Evolutionary conservation across 176 grass and related monocot genomes (phyloP).

Genomic region (Carex kokanica): DNA sequence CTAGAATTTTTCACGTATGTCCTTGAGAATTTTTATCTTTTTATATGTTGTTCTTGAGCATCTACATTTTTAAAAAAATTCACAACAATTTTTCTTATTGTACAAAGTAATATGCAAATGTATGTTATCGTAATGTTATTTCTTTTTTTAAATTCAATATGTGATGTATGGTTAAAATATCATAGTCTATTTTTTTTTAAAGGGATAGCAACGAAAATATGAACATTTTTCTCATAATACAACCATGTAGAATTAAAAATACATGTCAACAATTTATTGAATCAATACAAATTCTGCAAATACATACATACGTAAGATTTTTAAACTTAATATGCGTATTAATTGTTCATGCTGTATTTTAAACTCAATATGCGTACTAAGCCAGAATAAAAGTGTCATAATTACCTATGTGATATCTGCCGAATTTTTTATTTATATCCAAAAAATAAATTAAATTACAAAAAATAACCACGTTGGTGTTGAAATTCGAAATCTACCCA

Average conservation of each 20-base stretch:
- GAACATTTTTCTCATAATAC: neutral
- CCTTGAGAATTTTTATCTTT: neutral
- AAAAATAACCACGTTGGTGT: no score
- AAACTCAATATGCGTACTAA: neutral
- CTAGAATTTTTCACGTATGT: neutral
- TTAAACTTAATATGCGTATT: neutral
- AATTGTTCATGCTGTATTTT: no score
- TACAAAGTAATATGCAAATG: neutral
- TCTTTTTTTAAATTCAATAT: neutral
- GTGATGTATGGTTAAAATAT: neutral
- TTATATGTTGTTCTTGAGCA: neutral
- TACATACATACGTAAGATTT: neutral
- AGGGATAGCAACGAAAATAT: neutral
- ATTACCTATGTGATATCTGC: neutral
- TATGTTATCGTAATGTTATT: neutral
- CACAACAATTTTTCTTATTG: neutral
- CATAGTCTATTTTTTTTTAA: neutral
- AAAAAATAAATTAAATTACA: no score
- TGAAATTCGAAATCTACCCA: no score
- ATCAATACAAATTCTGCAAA: neutral
- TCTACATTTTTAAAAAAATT: no score
- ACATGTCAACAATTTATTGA: neutral
- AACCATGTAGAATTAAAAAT: neutral
- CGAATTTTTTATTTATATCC: no score
- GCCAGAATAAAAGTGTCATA: no score